Evolutionary conservation across 345 rosid species (phyloP).

Genomic region (Gossypioides kirkii): DNA sequence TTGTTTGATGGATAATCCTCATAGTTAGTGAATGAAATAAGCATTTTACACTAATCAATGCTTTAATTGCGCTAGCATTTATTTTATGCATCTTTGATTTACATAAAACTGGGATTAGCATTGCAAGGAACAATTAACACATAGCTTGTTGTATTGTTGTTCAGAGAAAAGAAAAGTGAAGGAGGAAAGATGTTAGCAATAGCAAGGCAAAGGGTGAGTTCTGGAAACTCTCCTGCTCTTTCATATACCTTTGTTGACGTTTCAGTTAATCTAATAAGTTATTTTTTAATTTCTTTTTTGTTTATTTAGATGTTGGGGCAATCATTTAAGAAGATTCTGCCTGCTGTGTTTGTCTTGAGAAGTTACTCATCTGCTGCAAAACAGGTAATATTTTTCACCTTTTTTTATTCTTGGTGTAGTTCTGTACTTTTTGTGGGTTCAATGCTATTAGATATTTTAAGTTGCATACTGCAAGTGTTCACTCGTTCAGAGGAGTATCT

Average conservation of each 20-base stretch:
- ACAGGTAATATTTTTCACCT: slow-evolving; percentile 29
- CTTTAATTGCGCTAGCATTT: not conserved
- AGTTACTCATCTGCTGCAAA: slow-evolving; percentile 55
- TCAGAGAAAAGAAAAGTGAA: not conserved
- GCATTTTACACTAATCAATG: not conserved
- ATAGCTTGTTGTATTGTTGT: not conserved
- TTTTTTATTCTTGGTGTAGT: not conserved
- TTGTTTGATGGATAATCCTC: not conserved
- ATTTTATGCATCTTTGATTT: not conserved
- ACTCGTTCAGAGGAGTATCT: not conserved
- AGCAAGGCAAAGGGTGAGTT: slow-evolving; percentile 36
- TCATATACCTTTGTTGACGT: not conserved
- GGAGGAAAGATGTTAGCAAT: slow-evolving; percentile 43
- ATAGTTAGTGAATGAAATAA: not conserved
- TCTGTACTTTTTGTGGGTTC: not conserved
- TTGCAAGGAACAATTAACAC: not conserved
- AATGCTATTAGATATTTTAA: not conserved
- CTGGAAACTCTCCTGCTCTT: slow-evolving; percentile 18
- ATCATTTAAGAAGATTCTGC: slow-evolving; percentile 34
- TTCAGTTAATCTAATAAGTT: not conserved
- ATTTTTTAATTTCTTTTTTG: not conserved
- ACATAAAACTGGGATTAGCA: not conserved
- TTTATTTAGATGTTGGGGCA: slow-evolving; percentile 31
- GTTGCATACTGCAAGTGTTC: not conserved
- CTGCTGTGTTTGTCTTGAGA: slow-evolving; percentile 32